Conservation (phyloP, 208 protist genomes). For the Zelonia costaricensis region DNA sequence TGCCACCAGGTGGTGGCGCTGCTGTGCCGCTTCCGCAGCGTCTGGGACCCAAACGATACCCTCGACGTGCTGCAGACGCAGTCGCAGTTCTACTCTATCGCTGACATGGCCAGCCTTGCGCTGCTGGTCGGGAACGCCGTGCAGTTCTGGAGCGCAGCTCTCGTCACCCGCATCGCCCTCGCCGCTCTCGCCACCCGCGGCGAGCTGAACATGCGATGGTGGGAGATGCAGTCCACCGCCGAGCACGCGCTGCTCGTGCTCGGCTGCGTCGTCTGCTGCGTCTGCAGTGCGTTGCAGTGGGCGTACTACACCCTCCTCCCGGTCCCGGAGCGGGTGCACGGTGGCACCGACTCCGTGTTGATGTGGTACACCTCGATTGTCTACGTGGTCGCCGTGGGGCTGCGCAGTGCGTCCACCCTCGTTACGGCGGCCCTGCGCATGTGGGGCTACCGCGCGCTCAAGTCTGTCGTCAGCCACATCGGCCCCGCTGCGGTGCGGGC, state of each 20-base stretch:
- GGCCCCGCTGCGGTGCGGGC: conserved; percentile 1
- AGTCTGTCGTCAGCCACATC: conserved; percentile 5
- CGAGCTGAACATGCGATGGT: conserved; percentile 29
- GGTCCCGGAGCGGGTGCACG: conserved; percentile 3
- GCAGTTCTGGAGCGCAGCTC: conserved; percentile 28
- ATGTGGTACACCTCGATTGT: conserved; percentile 57
- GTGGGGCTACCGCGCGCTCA: conserved; percentile 25
- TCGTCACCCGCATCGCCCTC: conserved; percentile 32
- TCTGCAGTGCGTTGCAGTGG: conserved; percentile 54
- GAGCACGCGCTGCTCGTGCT: conserved; percentile 10
- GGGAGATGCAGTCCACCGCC: conserved; percentile 20
- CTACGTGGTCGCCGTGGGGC: conserved; percentile 30
- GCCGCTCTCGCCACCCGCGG: conserved; percentile 28
- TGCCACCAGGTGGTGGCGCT: conserved; percentile 13
- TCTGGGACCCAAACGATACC: conserved; percentile 10
- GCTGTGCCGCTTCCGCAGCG: conserved; percentile 6
- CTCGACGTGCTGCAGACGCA: conserved; percentile 14
- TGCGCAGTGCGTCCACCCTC: conserved; percentile 14
- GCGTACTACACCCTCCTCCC: conserved; percentile 57
- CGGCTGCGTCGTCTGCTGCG: conserved; percentile 7
- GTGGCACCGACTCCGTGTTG: conserved; percentile 20
- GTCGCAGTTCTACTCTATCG: conserved; percentile 26
- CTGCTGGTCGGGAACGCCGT: conserved; percentile 35
- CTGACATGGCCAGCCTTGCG: conserved; percentile 14
- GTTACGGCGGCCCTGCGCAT: conserved; percentile 29